phyloP scores from a whole-genome alignment of 306 rosid genomes.

The Vigna trinervia region DNA sequence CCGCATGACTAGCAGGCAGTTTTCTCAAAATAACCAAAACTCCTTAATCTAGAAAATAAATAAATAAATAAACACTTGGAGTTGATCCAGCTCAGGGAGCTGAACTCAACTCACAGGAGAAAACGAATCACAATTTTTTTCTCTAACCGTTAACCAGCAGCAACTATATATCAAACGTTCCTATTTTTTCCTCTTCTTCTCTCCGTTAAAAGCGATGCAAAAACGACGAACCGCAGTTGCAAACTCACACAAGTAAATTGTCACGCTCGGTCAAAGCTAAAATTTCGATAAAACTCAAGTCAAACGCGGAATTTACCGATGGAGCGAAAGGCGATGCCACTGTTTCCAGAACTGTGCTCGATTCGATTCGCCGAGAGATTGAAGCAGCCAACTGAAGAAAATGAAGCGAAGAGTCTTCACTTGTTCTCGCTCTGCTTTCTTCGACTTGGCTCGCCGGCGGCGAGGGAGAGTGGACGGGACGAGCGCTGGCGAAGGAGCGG shows the following conservation, averaged over 20 bases:
- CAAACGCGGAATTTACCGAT: constrained; percentile 38
- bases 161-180: neutral
- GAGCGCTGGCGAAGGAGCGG: constrained; percentile 1
- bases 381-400: constrained; percentile 7
- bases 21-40: constrained; percentile 7
- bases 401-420: neutral
- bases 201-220: neutral
- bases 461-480: neutral
- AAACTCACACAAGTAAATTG: neutral
- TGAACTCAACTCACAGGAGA: constrained; percentile 7
- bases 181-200: neutral
- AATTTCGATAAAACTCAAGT: neutral
- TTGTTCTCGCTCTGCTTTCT: neutral
- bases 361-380: constrained; percentile 11
- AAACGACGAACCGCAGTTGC: constrained; percentile 4
- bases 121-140: constrained; percentile 11
- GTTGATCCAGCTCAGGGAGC: constrained; percentile 30
- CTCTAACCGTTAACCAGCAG: neutral
- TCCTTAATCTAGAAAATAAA: neutral
- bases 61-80: neutral
- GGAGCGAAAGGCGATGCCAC: constrained; percentile 33
- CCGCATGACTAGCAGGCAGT: neutral
- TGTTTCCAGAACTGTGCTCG: constrained; percentile 8
- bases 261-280: constrained; percentile 19
- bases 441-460: neutral